Evolutionary conservation across 768 basidiomycete species (phyloP), one percentile per base, ranked within the genome.

Genomic region (Trametes punicea): DNA sequence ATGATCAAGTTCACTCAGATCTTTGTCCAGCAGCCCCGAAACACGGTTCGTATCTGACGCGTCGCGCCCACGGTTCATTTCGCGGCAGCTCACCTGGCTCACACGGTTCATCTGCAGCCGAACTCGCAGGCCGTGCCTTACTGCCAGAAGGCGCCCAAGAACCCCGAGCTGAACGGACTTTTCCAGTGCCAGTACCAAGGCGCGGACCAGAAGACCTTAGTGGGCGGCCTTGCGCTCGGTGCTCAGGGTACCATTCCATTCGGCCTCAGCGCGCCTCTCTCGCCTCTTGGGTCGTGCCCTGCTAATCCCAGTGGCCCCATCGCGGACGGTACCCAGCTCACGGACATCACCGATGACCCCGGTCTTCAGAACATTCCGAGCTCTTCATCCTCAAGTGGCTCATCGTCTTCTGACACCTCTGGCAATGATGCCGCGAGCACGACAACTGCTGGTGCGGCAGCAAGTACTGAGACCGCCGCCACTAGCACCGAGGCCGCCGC

Each of bases 181-280:
- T 83, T 78, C 71, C 82, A 83, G 62, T 83, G 81, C 64, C 83
- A 84, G 66, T 83, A 77, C 68, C 68, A 73, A 59, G 75, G 80
- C 50, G 74, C 72, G 21, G 64, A 81, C 46, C 71, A 70, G 33
- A 71, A 60, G 9, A 73, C 68, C 1, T 83, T 83, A 61, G 76
- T 76, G 46, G 76, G 77, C 34, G 74, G 74, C 38, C 55, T 71
- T 41, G 57, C 68, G 8, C 72, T 76, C 31, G 82, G 82, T 20
- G 67, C 59, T 6, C 30, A 65, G 2, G 82, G 80, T 29, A 84
- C 82, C 16, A 78, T 82, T 55, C 82, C 83, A 7, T 77, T 82
- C 48, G 80, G 80, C 41, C 64, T 70, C 40, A 72, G 56, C 13
- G 61, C 71, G 5, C 65, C 73, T 1, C 48, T 81, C 29, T 72